These are phyloP conservation scores for Stephanodiscus triporus DNA, from an alignment of 108 stramenopile genomes.

Conservation along the genomic window DNA sequence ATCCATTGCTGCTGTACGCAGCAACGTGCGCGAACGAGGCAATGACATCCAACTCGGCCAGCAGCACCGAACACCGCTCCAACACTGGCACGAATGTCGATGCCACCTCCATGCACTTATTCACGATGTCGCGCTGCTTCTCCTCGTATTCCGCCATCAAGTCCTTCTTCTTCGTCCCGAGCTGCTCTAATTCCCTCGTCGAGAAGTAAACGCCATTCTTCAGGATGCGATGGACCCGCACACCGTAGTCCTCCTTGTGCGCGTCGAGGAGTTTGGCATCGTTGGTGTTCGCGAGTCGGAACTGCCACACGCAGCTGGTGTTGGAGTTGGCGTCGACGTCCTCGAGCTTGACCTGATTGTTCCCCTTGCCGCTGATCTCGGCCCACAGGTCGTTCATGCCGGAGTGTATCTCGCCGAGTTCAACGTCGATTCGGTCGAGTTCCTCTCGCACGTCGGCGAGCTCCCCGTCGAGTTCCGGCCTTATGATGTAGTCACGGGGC, in stretches of 20 bases:
- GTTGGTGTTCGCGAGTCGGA: slow-evolving; percentile 82
- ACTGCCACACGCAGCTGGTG: slow-evolving; percentile 65
- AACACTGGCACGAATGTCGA: slow-evolving; percentile 86
- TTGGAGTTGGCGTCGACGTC: slow-evolving; percentile 49
- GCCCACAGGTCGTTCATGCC: slow-evolving; percentile 73
- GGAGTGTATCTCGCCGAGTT: slow-evolving; percentile 68
- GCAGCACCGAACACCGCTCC: slow-evolving; percentile 58
- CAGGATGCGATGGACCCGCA: slow-evolving; percentile 77
- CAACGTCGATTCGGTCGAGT: slow-evolving; percentile 64
- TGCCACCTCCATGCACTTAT: slow-evolving; percentile 81
- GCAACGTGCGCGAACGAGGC: slow-evolving; percentile 86
- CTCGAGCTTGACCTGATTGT: slow-evolving; percentile 76
- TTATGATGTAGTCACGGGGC: slow-evolving; percentile 88
- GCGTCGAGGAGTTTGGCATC: slow-evolving; percentile 66
- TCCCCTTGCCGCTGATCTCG: slow-evolving; percentile 43
- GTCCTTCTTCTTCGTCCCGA: slow-evolving; percentile 68
- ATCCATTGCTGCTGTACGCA: slow-evolving; percentile 77
- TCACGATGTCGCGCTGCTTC: slow-evolving; percentile 73
- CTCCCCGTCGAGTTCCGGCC: slow-evolving; percentile 61
- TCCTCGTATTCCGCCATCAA: slow-evolving; percentile 73
- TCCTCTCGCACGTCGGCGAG: slow-evolving; percentile 74
- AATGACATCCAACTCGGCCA: slow-evolving; percentile 89
- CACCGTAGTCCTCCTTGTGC: slow-evolving; percentile 24
- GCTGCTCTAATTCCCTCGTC: slow-evolving; percentile 67
- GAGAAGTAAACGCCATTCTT: slow-evolving; percentile 98